Conservation (phyloP, 2,329 filamentous ascomycete species). For the Amylocarpus encephaloides region DNA sequence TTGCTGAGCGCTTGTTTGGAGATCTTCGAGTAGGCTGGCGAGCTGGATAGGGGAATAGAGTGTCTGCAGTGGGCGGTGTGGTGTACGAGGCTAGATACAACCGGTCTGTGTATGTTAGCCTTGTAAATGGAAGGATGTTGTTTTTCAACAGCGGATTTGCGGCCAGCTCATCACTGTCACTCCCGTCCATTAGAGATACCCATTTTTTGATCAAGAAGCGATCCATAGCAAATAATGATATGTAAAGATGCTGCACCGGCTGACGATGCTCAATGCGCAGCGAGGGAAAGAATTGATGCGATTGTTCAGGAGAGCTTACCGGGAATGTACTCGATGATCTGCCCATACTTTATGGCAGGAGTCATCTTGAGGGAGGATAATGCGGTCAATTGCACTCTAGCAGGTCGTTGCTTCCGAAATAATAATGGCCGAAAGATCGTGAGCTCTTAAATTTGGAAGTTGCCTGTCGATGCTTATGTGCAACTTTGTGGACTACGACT, state of each 20-base stretch:
- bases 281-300: slow-evolving; percentile 5
- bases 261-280: slow-evolving; percentile 12
- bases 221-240: slow-evolving; percentile 8
- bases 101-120: slow-evolving; percentile 61
- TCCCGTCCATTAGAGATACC: slow-evolving; percentile 18
- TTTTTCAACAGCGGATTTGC: slow-evolving; percentile 4
- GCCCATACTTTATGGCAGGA: slow-evolving; percentile 56
- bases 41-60: slow-evolving; percentile 75
- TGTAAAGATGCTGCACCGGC: slow-evolving; percentile 19
- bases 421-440: slow-evolving; percentile 9
- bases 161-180: slow-evolving; percentile 10
- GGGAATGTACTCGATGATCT: slow-evolving; percentile 94
- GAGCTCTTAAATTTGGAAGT: neutral
- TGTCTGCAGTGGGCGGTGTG: slow-evolving; percentile 71
- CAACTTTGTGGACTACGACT: slow-evolving; percentile 17
- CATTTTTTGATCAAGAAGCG: slow-evolving; percentile 21
- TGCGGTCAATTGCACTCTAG: slow-evolving; percentile 1
- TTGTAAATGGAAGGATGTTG: slow-evolving; percentile 16
- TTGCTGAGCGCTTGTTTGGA: slow-evolving; percentile 69
- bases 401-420: slow-evolving; percentile 17
- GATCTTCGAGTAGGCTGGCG: slow-evolving; percentile 49
- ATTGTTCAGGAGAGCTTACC: slow-evolving; percentile 48
- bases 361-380: slow-evolving; percentile 33
- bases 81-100: slow-evolving; percentile 92
- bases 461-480: slow-evolving; percentile 3